Evolutionary conservation across 176 grass and related monocot genomes (phyloP).

Genomic region (Alloteropsis semialata): DNA sequence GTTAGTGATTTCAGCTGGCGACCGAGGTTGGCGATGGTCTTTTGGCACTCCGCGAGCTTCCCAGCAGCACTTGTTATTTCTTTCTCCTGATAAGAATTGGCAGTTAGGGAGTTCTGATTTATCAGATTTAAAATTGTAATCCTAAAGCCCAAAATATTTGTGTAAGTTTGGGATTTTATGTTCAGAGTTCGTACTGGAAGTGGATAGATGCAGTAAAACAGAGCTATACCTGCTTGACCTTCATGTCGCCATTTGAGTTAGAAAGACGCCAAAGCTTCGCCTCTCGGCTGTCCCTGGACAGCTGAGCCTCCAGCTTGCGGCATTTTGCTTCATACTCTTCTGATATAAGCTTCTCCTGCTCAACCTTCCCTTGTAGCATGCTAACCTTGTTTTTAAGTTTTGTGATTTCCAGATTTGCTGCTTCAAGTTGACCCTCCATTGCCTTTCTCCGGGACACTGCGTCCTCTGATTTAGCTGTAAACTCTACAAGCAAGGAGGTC

Average conservation of each 20-base stretch:
- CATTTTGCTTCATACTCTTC: slow-evolving; percentile 75
- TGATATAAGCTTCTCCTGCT: slow-evolving; percentile 76
- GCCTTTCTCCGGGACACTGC: slow-evolving; percentile 46
- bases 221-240: slow-evolving; percentile 75
- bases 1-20: slow-evolving; percentile 87
- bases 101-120: not conserved
- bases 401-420: slow-evolving; percentile 45
- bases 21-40: slow-evolving; percentile 88
- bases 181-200: not conserved
- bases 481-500: slow-evolving; percentile 59
- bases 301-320: slow-evolving; percentile 72
- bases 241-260: slow-evolving; percentile 65
- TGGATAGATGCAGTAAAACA: not conserved
- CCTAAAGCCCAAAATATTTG: not conserved
- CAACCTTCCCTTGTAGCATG: slow-evolving; percentile 65
- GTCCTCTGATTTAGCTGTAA: slow-evolving; percentile 56
- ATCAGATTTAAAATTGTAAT: not conserved
- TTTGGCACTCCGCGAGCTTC: slow-evolving; percentile 91
- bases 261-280: slow-evolving; percentile 49
- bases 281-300: slow-evolving; percentile 62
- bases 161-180: not conserved
- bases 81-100: slow-evolving; percentile 58
- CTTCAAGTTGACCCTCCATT: slow-evolving; percentile 61
- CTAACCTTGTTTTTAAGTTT: slow-evolving; percentile 56
- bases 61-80: slow-evolving; percentile 68